These are phyloP conservation scores for Posidonia australis DNA, from an alignment of 106 monocot genomes.

Conservation along the genomic window DNA sequence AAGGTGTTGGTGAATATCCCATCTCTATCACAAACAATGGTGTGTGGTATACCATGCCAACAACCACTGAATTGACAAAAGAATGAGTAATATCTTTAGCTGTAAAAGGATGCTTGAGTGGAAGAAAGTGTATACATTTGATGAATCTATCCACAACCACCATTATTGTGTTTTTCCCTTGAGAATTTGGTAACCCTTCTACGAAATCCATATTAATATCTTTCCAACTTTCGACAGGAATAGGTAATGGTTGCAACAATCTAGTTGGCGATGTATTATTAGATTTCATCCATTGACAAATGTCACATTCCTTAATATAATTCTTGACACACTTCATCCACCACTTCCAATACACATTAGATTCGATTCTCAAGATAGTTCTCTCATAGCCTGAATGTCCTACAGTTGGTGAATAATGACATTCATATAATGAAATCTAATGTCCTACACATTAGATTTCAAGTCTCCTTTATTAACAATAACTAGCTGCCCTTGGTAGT, in stretches of 20 bases:
- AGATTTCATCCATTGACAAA: neutral
- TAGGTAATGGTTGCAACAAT: neutral
- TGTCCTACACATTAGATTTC: neutral
- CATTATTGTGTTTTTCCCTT: neutral
- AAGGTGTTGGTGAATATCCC: neutral
- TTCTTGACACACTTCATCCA: too few relatives aligned
- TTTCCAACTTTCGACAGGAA: neutral
- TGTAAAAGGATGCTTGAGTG: neutral
- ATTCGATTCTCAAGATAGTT: neutral
- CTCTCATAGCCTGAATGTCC: neutral
- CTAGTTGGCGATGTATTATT: neutral
- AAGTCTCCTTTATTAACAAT: neutral
- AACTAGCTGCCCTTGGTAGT: neutral
- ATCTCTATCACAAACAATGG: neutral
- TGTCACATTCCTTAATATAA: neutral
- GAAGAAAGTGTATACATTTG: neutral
- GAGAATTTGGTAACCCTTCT: neutral
- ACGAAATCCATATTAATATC: conserved; percentile 1
- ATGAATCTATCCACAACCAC: neutral
- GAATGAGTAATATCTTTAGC: neutral
- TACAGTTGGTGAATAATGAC: neutral
- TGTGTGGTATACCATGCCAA: neutral
- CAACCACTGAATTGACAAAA: neutral
- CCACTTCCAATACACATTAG: neutral
- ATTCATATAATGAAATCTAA: neutral